Percentiles rank a stretch among this genome's conserved stretches.
Conservation (phyloP, 305 asterid genomes). For the Rubia tinctorum region DNA sequence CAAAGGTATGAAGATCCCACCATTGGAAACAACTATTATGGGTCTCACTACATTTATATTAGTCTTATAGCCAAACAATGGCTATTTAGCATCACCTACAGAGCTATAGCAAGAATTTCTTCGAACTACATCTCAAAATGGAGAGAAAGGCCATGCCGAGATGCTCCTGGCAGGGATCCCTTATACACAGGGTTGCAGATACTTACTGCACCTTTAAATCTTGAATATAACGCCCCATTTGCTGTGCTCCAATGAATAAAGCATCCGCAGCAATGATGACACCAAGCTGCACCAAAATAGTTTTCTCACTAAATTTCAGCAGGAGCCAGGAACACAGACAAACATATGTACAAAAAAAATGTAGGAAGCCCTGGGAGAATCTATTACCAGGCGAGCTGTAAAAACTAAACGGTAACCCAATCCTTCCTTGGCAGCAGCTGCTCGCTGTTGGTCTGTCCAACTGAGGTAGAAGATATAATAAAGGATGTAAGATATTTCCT, state of each 20-base stretch:
- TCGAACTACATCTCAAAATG: background rate
- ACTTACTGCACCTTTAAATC: slow-evolving; percentile 60
- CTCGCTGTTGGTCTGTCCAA: slow-evolving; percentile 98
- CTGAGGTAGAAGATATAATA: slow-evolving; percentile 29
- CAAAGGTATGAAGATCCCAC: background rate
- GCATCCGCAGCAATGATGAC: slow-evolving; percentile 73
- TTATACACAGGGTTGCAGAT: background rate
- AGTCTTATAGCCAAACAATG: background rate
- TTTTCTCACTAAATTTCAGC: slow-evolving; percentile 9
- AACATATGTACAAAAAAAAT: background rate
- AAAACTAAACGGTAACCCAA: slow-evolving; percentile 80
- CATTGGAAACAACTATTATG: background rate
- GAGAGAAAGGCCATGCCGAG: background rate
- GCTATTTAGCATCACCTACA: background rate
- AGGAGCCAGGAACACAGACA: background rate
- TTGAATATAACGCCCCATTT: slow-evolving; percentile 71
- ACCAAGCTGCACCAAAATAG: slow-evolving; percentile 57
- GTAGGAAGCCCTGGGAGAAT: slow-evolving; percentile 13
- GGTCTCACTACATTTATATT: background rate
- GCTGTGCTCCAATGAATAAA: slow-evolving; percentile 78
- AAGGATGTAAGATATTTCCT: background rate
- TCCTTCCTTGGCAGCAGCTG: slow-evolving; percentile 88
- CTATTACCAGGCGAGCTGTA: slow-evolving; percentile 80
- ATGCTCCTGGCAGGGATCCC: background rate
- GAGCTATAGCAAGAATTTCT: background rate